Base-by-base conservation (phyloP, 768 basidiomycete species). In the Termitomyces sp. region DNA sequence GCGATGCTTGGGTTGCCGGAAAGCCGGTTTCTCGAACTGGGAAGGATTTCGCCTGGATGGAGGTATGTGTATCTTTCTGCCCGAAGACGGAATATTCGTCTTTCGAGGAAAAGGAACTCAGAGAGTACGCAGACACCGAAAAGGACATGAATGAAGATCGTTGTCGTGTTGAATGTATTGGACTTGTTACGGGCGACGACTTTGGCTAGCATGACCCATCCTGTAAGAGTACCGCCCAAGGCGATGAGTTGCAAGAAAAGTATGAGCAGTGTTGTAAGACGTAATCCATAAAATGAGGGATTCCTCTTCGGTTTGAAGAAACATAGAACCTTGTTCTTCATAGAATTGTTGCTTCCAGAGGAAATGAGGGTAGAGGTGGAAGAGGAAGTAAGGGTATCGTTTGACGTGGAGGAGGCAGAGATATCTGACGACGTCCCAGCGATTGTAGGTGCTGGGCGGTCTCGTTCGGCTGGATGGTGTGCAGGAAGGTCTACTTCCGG, bases 71-170 rank as follows among this genome's bases (percentile, higher is more conserved):
- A 86, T 52, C 86, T 75, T 64, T 90, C 81, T 5, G 81, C 86
- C 45, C 87, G 84, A n/a, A 85, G 64, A n/a, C 77, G 77, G 66
- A 76, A 88, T 33, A 88, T 52, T 12, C 79, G 73, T 23, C 88
- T 81, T 65, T 90, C 86, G 54, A 89, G 56, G 64, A 88, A 79
- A 54, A 88, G 64, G 40, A 85, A 64, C 60, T 88, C 77, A 22
- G 70, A 76, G 58, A 88, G 68, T 25, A 73, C 51, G 20, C 69
- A 66, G 58, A 88, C 67, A 16, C 70, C 76, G 60, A 89, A 89
- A 0, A 82, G 72, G 64, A 86, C 76, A 66, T 89, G 85, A 16
- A 88, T 64, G 62, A 87, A 85, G 42, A 89, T 76, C 27, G 63
- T 48, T 5, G 76, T 67, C 3, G 76, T 52, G 42, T 45, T 43